Base-by-base conservation (phyloP, 495 filamentous ascomycete species). In the Podospora comata region DNA sequence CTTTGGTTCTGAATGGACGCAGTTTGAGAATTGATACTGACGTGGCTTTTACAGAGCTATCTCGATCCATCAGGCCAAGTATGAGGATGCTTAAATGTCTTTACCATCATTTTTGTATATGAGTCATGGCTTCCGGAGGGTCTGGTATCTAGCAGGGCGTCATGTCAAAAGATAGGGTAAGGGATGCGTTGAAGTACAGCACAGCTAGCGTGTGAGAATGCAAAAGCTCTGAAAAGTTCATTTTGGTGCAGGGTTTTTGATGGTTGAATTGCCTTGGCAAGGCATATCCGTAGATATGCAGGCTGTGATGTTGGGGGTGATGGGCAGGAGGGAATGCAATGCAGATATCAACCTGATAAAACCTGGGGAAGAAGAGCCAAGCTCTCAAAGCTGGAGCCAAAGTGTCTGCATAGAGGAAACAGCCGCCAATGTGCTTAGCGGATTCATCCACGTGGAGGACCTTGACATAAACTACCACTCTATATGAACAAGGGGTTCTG, bases 1-100 rank as follows among this genome's bases (percentile, higher is more conserved):
- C 6, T 6, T 26, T 3, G 34, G 19, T 9, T 0, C 6, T 60
- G 6, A 56, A 54, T 66, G 56, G 61, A 67, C 44, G 39, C 56
- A 48, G 53, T 59, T 39, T 39, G 39, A 32, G 23, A 26, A 9
- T 56, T 19, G 19, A 27, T 68, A 72, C 56, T 74, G 71, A 59
- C 18, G 11, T 61, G 23, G 11, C 19, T n/a, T 34, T 58, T 65
- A 27, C 76, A 92, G 90, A 74, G 88, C 90, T 58, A 91, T 92
- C 73, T 68, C 86, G 28, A 89, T 82, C 68, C 90, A 92, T 82
- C 79, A 87, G 75, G 83, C 84, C 71, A 91, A 90, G 78, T 92
- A 92, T 73, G 81, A 87, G 9, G 67, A 73, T 64, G 70, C 78
- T 39, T 75, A 68, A 65, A 30, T 39, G 3, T 44, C 3, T 48